Percentiles rank a stretch among this genome's conserved stretches.
Evolutionary conservation across 371 early-diverging fungal species (phyloP).

Genomic region (Encephalitozoon romaleae): DNA sequence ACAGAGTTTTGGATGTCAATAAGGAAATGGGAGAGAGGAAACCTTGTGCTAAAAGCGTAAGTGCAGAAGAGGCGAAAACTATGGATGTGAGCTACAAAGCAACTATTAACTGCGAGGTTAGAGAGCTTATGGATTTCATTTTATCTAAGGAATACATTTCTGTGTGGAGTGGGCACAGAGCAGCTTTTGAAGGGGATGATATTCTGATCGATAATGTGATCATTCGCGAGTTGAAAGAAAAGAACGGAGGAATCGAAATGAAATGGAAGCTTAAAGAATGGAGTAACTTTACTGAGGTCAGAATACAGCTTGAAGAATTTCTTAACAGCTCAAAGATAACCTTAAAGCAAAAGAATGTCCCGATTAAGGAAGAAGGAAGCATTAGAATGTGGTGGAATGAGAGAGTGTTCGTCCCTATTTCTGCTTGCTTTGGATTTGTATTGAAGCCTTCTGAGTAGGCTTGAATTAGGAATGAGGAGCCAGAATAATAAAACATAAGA

Average conservation of each 20-base stretch:
- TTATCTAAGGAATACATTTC: neutral
- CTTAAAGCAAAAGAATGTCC: slow-evolving; percentile 20
- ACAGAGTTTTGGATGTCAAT: slow-evolving; percentile 7
- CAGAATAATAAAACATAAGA: neutral
- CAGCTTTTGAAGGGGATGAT: neutral
- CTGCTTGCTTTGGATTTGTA: slow-evolving; percentile 27
- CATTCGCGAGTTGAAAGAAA: neutral
- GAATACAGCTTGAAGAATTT: neutral
- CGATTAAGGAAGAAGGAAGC: slow-evolving; percentile 3
- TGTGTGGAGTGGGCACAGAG: slow-evolving; percentile 9
- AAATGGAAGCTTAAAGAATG: slow-evolving; percentile 36
- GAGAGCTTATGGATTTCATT: slow-evolving; percentile 17
- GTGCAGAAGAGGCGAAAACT: slow-evolving; percentile 2
- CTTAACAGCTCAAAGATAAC: slow-evolving; percentile 24
- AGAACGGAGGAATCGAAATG: slow-evolving; percentile 4
- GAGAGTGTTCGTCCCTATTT: slow-evolving; percentile 26
- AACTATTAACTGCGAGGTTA: slow-evolving; percentile 9
- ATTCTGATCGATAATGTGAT: neutral
- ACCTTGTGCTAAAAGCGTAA: neutral
- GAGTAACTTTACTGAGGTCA: slow-evolving; percentile 23
- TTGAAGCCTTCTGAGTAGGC: slow-evolving; percentile 1
- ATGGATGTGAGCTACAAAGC: neutral
- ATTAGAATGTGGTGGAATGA: slow-evolving; percentile 32
- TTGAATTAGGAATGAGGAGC: neutral
- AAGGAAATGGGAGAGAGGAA: neutral